Evolutionary conservation across 2,329 filamentous ascomycete species (phyloP), one percentile per base, ranked within the genome.

Genomic region (Emericellopsis atlantica): DNA sequence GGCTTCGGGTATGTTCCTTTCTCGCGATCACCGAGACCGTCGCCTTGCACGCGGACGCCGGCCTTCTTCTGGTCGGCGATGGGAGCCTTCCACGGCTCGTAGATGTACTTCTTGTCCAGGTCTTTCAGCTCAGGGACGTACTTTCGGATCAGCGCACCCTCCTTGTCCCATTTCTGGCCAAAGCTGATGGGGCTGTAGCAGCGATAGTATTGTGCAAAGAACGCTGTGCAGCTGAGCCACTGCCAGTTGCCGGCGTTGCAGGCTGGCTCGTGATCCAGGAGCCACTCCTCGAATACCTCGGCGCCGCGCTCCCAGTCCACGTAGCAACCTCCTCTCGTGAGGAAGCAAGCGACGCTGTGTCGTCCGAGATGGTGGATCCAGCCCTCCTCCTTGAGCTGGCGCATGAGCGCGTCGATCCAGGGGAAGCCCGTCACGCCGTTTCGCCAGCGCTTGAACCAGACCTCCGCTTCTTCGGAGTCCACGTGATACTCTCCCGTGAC

Each of bases 321-420:
- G 52, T 87, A 89, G 56, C 81, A 87, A 0, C 84, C 84, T 2
- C 84, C 83, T 3, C 84, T 67, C 1, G 84, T 88, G n/a, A 89
- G 66, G 54, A 89, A 89, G 54, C 82, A 88, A 0, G 84, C 84
- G 0, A 89, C 78, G n/a, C 78, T 73, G 56, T 89, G 84, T 1
- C 84, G 72, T 2, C 82, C 84, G 0, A 88, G 67, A 54, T 89
- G 84, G 53, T 89, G 83, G 8, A 88, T 84, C 83, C 83, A 89
- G 23, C 84, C 84, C 54, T 87, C 82, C 2, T 66, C 55, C 12
- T 69, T 66, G 12, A 89, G 66, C 56, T 88, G 83, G 1, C 82
- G 74, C 84, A 89, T 88, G 33, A 88, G 65, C 0, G 81, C 82
- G 51, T 89, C 84, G 48, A 89, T 86, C 75, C 80, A 88, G 0